Percentiles rank a stretch among this genome's conserved stretches.
Conservation (phyloP, 139 green algal genomes). For the Auxenochlorella pyrenoidosa region DNA sequence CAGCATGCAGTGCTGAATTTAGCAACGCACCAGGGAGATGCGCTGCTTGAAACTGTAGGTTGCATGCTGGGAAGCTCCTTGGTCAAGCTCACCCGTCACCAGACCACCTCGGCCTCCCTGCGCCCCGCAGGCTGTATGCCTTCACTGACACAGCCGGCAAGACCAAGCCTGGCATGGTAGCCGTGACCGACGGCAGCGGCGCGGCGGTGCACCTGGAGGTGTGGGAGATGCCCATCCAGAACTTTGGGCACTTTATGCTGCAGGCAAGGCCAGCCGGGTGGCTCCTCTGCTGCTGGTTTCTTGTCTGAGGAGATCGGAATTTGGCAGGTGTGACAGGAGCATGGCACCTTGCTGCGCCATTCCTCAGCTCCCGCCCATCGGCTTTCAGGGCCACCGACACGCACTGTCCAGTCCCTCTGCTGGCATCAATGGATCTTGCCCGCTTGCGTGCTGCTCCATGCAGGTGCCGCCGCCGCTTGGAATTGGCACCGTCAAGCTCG, state of each 20-base stretch:
- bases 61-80: neutral
- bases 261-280: conserved; percentile 10
- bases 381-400: too few relatives aligned
- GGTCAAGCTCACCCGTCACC: neutral
- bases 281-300: too few relatives aligned
- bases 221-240: conserved; percentile 73
- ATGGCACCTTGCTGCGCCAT: neutral
- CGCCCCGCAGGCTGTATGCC: conserved; percentile 38
- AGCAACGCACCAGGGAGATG: too few relatives aligned
- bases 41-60: neutral
- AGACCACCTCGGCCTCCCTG: neutral
- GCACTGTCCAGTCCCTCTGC: too few relatives aligned
- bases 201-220: conserved; percentile 67
- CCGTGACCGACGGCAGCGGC: conserved; percentile 16
- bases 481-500: conserved; percentile 74
- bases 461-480: conserved; percentile 61
- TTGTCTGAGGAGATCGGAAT: neutral
- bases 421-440: too few relatives aligned
- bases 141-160: conserved; percentile 43
- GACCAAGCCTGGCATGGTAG: conserved; percentile 53
- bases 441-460: neutral
- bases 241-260: conserved; percentile 58
- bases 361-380: too few relatives aligned
- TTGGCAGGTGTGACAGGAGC: neutral
- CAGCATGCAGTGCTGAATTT: too few relatives aligned